Evolutionary conservation across 441 rosid species (phyloP).

Genomic region (Adansonia madagascariensis): DNA sequence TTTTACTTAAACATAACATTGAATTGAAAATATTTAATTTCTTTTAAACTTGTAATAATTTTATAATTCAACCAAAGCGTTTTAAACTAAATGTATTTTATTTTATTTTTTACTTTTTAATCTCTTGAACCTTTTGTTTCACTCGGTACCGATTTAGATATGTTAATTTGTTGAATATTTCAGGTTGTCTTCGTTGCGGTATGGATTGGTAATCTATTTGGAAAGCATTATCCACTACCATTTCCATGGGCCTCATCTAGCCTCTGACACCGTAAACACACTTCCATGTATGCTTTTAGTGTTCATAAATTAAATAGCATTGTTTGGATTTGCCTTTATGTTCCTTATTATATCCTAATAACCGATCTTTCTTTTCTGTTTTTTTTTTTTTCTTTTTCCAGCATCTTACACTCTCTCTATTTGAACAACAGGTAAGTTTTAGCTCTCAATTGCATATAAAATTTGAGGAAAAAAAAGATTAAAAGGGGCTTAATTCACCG

Average conservation of each 20-base stretch:
- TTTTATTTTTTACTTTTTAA: background rate
- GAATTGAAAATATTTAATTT: background rate
- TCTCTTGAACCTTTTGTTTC: background rate
- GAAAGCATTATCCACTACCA: background rate
- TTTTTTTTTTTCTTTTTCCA: background rate
- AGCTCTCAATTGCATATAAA: background rate
- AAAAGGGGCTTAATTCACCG: too few relatives aligned
- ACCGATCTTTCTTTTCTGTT: background rate
- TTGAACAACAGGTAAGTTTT: background rate
- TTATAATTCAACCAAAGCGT: background rate
- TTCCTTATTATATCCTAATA: background rate
- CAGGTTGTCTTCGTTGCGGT: background rate
- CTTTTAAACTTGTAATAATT: background rate
- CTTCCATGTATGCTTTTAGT: background rate
- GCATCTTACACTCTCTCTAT: background rate
- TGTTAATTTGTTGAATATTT: background rate
- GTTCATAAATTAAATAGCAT: background rate
- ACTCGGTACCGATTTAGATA: background rate
- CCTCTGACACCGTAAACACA: background rate
- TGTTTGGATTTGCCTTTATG: background rate
- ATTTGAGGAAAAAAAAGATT: too few relatives aligned
- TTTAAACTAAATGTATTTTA: background rate
- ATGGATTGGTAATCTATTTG: background rate
- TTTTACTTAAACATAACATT: background rate
- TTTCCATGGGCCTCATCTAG: background rate